These are phyloP conservation scores for Ramaria sp. DNA, from an alignment of 768 basidiomycete species.

Conservation along the genomic window DNA sequence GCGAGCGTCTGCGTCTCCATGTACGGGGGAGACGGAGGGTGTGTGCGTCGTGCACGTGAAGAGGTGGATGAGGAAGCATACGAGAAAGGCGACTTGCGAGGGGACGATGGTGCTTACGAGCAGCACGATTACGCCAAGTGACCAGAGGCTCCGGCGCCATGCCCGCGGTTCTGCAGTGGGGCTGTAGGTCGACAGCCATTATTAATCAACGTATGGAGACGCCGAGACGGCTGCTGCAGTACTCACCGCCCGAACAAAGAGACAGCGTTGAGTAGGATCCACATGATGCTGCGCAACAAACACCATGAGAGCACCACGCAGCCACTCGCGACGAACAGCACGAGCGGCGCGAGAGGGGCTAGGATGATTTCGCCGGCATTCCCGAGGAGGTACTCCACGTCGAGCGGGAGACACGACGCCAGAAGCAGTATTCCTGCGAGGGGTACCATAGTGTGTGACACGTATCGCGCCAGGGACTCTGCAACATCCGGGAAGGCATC, in stretches of 20 bases:
- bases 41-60: conserved; percentile 40
- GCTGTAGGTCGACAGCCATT: neutral
- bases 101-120: conserved; percentile 74
- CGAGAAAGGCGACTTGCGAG: conserved; percentile 85
- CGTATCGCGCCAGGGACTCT: conserved; percentile 39
- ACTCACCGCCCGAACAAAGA: conserved; percentile 15
- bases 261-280: conserved; percentile 27
- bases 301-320: conserved; percentile 53
- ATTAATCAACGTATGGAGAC: too few relatives aligned
- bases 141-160: conserved; percentile 23
- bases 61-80: conserved; percentile 72
- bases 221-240: conserved; percentile 14
- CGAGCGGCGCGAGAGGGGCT: conserved; percentile 40
- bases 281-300: conserved; percentile 36
- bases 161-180: neutral
- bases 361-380: conserved; percentile 39
- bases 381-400: conserved; percentile 46
- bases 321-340: conserved; percentile 52
- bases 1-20: conserved; percentile 19
- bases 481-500: conserved; percentile 34
- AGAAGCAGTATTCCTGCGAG: conserved; percentile 34
- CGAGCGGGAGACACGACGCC: conserved; percentile 46
- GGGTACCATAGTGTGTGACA: conserved; percentile 20
- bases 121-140: conserved; percentile 44
- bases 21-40: neutral